These are phyloP conservation scores for Penicillium sp. DNA, from an alignment of 2,329 filamentous ascomycete species.

Conservation along the genomic window DNA sequence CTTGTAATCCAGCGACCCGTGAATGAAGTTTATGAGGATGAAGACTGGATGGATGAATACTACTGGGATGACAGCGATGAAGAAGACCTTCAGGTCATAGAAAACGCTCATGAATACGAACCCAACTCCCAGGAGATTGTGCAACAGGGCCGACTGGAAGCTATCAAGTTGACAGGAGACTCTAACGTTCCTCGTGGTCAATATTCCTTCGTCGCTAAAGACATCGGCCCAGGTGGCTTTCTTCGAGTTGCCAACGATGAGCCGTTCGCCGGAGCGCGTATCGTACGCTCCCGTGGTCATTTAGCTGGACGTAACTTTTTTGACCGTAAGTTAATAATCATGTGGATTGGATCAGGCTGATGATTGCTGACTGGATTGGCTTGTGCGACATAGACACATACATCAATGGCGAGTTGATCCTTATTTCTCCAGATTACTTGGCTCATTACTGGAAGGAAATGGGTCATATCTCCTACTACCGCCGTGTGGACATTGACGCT, in stretches of 20 bases:
- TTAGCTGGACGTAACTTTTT: constrained; percentile 69
- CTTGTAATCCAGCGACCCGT: constrained; percentile 62
- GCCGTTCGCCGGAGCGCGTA: constrained; percentile 67
- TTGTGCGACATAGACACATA: constrained; percentile 47
- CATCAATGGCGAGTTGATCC: constrained; percentile 69
- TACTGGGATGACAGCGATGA: background rate
- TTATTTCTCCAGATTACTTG: constrained; percentile 71
- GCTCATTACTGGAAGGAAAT: constrained; percentile 76
- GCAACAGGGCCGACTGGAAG: constrained; percentile 68
- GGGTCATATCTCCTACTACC: constrained; percentile 45
- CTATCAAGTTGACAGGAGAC: constrained; percentile 88
- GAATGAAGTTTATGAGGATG: background rate
- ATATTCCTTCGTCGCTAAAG: constrained; percentile 73
- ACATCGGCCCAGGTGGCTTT: constrained; percentile 65
- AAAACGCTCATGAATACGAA: constrained; percentile 9
- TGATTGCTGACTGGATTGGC: constrained; percentile 8
- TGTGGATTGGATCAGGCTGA: too few species aligned
- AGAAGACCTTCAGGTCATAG: background rate
- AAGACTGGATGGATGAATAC: too few species aligned
- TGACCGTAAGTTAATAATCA: constrained; percentile 60
- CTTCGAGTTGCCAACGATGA: constrained; percentile 62
- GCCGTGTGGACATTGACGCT: constrained; percentile 42
- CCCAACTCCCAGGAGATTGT: constrained; percentile 48
- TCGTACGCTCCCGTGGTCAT: constrained; percentile 72
- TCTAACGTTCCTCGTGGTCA: constrained; percentile 85